A percentile compares a stretch with the other conserved stretches of the same genome.
These are phyloP conservation scores for Colletotrichum kahawae DNA, from an alignment of 2,329 filamentous ascomycete species.

Conservation along the genomic window DNA sequence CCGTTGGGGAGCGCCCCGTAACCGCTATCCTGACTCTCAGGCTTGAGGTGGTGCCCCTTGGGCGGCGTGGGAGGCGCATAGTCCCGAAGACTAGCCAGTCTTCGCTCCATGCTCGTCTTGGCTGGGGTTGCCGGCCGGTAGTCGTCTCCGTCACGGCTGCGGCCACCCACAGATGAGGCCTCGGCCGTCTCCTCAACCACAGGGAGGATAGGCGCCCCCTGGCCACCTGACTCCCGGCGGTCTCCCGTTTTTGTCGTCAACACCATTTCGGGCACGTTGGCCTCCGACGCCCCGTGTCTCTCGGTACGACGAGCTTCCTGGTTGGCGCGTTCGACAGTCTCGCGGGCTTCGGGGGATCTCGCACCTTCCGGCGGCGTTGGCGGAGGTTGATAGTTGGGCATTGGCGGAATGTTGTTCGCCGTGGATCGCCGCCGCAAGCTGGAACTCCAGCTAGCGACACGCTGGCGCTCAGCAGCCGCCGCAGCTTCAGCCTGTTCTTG, in stretches of 20 bases:
- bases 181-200: conserved; percentile 93
- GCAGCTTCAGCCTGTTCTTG: conserved; percentile 59
- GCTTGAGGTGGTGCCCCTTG: conserved; percentile 46
- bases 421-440: conserved; percentile 36
- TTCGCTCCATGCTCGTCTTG: conserved; percentile 39
- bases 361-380: conserved; percentile 38
- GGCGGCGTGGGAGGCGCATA: conserved; percentile 53
- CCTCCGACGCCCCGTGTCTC: conserved; percentile 37
- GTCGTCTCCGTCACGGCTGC: conserved; percentile 54
- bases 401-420: conserved; percentile 40
- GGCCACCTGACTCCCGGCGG: conserved; percentile 57
- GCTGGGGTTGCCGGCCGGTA: conserved; percentile 46
- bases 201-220: conserved; percentile 68
- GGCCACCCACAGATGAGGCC: conserved; percentile 67
- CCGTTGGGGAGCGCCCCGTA: conserved; percentile 40
- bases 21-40: conserved; percentile 53
- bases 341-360: conserved; percentile 41
- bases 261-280: conserved; percentile 66
- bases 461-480: conserved; percentile 36
- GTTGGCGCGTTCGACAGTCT: conserved; percentile 45
- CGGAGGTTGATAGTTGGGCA: conserved; percentile 52
- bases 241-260: conserved; percentile 47
- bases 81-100: conserved; percentile 21
- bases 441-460: conserved; percentile 42
- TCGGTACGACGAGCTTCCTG: conserved; percentile 41